Evolutionary conservation across 2,329 filamentous ascomycete genomes (phyloP).

Genomic region (Aspergillus quadrilineatus): DNA sequence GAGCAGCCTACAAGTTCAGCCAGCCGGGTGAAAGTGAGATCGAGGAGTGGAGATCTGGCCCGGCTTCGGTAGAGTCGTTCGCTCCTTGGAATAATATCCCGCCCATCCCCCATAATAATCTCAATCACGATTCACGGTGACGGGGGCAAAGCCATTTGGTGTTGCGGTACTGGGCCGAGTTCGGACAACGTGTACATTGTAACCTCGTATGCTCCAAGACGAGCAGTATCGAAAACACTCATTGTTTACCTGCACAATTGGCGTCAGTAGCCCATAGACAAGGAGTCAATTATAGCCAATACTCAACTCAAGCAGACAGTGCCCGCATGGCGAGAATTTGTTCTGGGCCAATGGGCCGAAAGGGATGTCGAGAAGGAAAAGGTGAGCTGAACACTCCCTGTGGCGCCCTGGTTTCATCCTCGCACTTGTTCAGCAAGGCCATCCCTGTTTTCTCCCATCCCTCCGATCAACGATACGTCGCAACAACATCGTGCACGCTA

Average conservation of each 20-base stretch:
- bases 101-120: constrained; percentile 4
- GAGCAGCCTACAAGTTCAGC: constrained; percentile 6
- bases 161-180: background rate
- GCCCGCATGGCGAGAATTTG: background rate
- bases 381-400: constrained; percentile 16
- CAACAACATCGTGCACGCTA: constrained; percentile 12
- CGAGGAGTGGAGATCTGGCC: constrained; percentile 10
- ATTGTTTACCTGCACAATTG: background rate
- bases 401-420: constrained; percentile 12
- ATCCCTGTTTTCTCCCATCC: constrained; percentile 1
- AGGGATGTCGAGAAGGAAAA: constrained; percentile 14
- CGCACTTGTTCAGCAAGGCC: background rate
- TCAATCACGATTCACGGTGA: background rate
- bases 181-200: background rate
- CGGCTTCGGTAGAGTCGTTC: background rate
- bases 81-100: constrained; percentile 12
- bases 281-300: constrained; percentile 6
- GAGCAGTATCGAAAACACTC: background rate
- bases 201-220: background rate
- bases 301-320: background rate
- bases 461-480: background rate
- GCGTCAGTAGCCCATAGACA: background rate
- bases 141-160: background rate
- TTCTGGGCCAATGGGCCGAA: constrained; percentile 12
- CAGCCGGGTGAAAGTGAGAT: constrained; percentile 8